phyloP scores from a whole-genome alignment of 179 eudicot genomes.

The Amaranthus tricolor region DNA sequence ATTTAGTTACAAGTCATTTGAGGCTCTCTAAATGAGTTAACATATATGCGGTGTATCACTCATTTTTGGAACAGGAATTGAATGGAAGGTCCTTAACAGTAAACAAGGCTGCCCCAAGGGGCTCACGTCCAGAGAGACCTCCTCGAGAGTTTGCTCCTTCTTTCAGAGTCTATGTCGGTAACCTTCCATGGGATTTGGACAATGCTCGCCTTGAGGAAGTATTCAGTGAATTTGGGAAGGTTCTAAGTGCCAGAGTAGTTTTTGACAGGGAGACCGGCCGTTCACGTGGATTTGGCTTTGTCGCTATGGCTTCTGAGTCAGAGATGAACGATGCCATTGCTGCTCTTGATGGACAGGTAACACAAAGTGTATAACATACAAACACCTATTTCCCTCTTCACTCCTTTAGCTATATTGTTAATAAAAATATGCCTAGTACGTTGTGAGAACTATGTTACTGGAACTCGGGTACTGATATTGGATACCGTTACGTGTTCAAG shows the following conservation, averaged over 20 bases:
- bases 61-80: slow-evolving; percentile 48
- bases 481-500: too few species aligned
- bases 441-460: not conserved
- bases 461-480: too few species aligned
- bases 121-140: slow-evolving; percentile 62
- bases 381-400: not conserved
- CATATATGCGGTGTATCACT: not conserved
- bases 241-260: slow-evolving; percentile 65
- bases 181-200: slow-evolving; percentile 92
- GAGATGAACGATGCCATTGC: slow-evolving; percentile 80
- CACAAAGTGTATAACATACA: not conserved
- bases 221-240: slow-evolving; percentile 82
- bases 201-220: slow-evolving; percentile 65
- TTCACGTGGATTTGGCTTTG: slow-evolving; percentile 95
- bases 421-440: not conserved
- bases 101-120: slow-evolving; percentile 93
- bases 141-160: slow-evolving; percentile 48
- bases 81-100: slow-evolving; percentile 77
- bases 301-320: slow-evolving; percentile 70
- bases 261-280: slow-evolving; percentile 79
- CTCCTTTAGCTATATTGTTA: too few species aligned
- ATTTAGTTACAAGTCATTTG: not conserved
- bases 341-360: slow-evolving; percentile 90
- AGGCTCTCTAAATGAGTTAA: not conserved
- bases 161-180: slow-evolving; percentile 72